A percentile compares a stretch with the other conserved stretches of the same genome.
Evolutionary conservation across 2,329 filamentous ascomycete genomes (phyloP).

Genomic region (Exophiala xenobiotica): DNA sequence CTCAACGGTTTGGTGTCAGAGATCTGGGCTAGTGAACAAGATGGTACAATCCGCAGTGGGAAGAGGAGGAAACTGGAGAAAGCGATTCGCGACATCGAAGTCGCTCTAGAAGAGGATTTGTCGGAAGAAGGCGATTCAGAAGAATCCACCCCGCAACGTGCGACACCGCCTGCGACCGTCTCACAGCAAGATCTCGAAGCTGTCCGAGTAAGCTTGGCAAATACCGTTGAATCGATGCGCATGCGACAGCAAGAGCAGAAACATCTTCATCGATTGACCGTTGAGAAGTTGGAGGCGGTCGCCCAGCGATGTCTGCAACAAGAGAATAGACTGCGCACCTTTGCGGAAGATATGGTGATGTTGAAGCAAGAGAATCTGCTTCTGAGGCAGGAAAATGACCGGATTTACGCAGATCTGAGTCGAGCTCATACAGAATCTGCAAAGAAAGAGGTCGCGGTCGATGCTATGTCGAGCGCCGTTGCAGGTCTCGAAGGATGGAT

Average conservation of each 20-base stretch:
- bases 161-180: background rate
- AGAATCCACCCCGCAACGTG: background rate
- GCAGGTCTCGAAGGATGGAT: conserved; percentile 32
- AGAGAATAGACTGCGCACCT: conserved; percentile 21
- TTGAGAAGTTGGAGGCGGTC: conserved; percentile 29
- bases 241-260: conserved; percentile 30
- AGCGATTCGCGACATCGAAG: conserved; percentile 18
- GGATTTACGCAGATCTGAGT: conserved; percentile 14
- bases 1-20: conserved; percentile 23
- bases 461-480: conserved; percentile 33
- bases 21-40: conserved; percentile 26
- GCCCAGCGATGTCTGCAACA: conserved; percentile 28
- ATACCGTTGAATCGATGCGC: conserved; percentile 29
- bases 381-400: conserved; percentile 22
- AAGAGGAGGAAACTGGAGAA: conserved; percentile 17
- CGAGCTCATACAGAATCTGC: conserved; percentile 18
- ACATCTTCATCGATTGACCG: conserved; percentile 28
- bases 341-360: conserved; percentile 19
- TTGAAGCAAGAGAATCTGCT: conserved; percentile 22
- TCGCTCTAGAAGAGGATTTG: conserved; percentile 21
- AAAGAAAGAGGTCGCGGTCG: conserved; percentile 27
- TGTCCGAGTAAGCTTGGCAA: conserved; percentile 17
- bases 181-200: conserved; percentile 13
- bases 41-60: conserved; percentile 15
- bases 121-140: conserved; percentile 8